Evolutionary conservation across 2,329 filamentous ascomycete genomes (phyloP).

Genomic region (Venturia oleaginea): DNA sequence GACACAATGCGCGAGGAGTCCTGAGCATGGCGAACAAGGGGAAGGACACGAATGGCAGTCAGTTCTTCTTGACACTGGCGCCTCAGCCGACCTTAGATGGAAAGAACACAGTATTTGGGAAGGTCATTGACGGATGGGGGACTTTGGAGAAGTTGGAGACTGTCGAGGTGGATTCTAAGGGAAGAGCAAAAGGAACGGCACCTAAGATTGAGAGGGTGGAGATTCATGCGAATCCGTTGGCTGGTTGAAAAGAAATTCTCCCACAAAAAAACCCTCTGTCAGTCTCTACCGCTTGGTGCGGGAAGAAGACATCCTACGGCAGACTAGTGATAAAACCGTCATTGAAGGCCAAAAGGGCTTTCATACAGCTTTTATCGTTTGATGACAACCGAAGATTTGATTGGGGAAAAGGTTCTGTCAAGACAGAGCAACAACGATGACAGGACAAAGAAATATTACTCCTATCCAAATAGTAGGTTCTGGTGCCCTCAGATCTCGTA

Average conservation of each 20-base stretch:
- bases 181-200: constrained; percentile 53
- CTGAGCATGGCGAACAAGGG: constrained; percentile 75
- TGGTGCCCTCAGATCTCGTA: too few species aligned
- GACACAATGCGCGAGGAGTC: constrained; percentile 59
- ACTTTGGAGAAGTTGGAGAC: constrained; percentile 64
- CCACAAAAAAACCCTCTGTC: too few species aligned
- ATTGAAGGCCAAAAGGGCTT: too few species aligned
- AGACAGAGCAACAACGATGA: too few species aligned
- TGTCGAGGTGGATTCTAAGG: constrained; percentile 69
- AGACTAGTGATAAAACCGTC: too few species aligned
- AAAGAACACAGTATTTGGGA: constrained; percentile 76
- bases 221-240: constrained; percentile 72
- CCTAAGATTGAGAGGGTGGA: constrained; percentile 60
- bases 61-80: constrained; percentile 75
- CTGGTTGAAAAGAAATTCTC: constrained; percentile 32
- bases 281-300: too few species aligned
- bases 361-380: too few species aligned
- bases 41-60: constrained; percentile 62
- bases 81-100: constrained; percentile 74
- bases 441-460: too few species aligned
- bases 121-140: constrained; percentile 47
- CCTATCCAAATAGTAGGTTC: too few species aligned
- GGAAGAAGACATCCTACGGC: too few species aligned
- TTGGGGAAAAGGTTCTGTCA: too few species aligned
- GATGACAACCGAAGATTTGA: too few species aligned